Evolutionary conservation across 2,329 filamentous ascomycete species (phyloP).

Genomic region (Xylaria polymorpha): DNA sequence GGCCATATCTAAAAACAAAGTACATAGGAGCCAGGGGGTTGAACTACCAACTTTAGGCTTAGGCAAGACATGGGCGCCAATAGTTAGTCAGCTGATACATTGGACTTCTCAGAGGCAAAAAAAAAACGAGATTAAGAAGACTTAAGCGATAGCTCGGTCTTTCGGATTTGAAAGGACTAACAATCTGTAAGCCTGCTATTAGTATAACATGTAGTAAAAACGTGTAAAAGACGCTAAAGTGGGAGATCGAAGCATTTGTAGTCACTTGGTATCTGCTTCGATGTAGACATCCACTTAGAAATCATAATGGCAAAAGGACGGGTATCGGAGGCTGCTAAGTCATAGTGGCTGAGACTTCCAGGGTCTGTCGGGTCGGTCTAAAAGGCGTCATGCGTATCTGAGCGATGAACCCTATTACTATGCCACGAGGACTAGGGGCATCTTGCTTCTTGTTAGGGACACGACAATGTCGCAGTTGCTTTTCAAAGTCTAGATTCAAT

Average conservation of each 20-base stretch:
- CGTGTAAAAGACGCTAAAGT: neutral
- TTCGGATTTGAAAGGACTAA: neutral
- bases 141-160: neutral
- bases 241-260: neutral
- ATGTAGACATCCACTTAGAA: neutral
- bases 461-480: neutral
- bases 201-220: neutral
- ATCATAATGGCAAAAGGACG: neutral
- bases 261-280: neutral
- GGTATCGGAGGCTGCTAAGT: neutral
- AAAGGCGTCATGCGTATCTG: neutral
- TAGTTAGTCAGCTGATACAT: neutral
- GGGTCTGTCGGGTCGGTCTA: neutral
- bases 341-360: conserved; percentile 4
- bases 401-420: neutral
- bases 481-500: neutral
- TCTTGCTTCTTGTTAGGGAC: neutral
- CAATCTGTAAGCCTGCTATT: neutral
- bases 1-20: neutral
- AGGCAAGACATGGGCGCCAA: neutral
- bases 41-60: neutral
- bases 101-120: neutral
- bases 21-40: neutral
- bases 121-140: too few species aligned
- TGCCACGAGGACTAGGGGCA: neutral